Percentiles rank a stretch among this genome's conserved stretches.
phyloP scores from a whole-genome alignment of 2,329 filamentous ascomycete species.

The Didymella pomorum region DNA sequence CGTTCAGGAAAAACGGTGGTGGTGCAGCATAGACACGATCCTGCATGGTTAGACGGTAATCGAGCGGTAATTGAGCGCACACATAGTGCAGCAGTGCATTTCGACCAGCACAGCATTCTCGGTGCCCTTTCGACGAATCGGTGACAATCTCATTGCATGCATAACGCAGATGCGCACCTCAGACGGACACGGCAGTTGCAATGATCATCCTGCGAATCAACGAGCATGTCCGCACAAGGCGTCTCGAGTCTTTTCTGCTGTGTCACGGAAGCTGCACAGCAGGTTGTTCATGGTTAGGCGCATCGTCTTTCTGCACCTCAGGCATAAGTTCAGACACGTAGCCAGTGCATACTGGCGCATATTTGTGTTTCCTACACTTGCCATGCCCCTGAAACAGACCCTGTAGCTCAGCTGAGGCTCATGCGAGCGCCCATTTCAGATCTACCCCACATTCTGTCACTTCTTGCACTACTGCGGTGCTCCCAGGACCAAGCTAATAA shows the following conservation, averaged over 20 bases:
- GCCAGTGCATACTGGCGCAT: slow-evolving; percentile 15
- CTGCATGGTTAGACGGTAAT: slow-evolving; percentile 22
- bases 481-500: neutral
- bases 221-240: slow-evolving; percentile 3
- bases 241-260: slow-evolving; percentile 18
- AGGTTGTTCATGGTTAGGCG: slow-evolving; percentile 28
- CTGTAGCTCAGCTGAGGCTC: slow-evolving; percentile 30
- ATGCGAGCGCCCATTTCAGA: slow-evolving; percentile 23
- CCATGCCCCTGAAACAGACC: slow-evolving; percentile 14
- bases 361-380: slow-evolving; percentile 13
- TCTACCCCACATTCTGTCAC: slow-evolving; percentile 39
- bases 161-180: slow-evolving; percentile 4
- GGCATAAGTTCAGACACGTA: slow-evolving; percentile 16
- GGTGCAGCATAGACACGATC: slow-evolving; percentile 45
- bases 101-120: slow-evolving; percentile 5
- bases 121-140: neutral
- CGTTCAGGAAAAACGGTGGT: slow-evolving; percentile 60
- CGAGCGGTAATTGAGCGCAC: slow-evolving; percentile 4
- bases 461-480: slow-evolving; percentile 2
- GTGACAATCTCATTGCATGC: slow-evolving; percentile 5
- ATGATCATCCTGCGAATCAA: slow-evolving; percentile 5
- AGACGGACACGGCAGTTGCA: slow-evolving; percentile 2
- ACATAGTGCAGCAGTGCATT: neutral
- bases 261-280: slow-evolving; percentile 30
- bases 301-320: slow-evolving; percentile 28